Percentiles rank a stretch among this genome's conserved stretches.
Conservation (phyloP, 805 yeast genomes). For the Alloascoidea hylecoeti region DNA sequence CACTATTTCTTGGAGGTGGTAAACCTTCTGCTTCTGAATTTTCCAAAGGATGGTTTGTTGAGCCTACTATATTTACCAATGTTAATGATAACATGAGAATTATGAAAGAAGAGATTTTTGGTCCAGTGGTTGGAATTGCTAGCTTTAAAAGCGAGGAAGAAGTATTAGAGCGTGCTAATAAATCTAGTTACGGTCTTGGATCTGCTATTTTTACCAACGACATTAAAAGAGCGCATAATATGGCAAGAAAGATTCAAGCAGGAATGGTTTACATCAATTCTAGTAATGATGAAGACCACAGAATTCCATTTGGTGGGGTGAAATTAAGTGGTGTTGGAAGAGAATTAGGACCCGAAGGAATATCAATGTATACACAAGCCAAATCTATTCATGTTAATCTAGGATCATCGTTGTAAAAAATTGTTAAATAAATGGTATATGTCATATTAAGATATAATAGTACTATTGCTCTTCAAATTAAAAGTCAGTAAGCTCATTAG, state of each 20-base stretch:
- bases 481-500: too few relatives aligned
- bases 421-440: too few relatives aligned
- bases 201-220: conserved; percentile 54
- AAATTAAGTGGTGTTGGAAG: conserved; percentile 51
- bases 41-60: conserved; percentile 36
- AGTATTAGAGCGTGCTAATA: conserved; percentile 43
- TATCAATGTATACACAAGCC: conserved; percentile 39
- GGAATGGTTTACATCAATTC: conserved; percentile 43
- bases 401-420: not conserved
- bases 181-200: conserved; percentile 50
- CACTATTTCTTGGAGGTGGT: conserved; percentile 27
- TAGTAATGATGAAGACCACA: conserved; percentile 36
- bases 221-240: conserved; percentile 37
- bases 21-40: conserved; percentile 10
- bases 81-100: conserved; percentile 40
- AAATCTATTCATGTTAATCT: conserved; percentile 55
- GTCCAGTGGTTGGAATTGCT: conserved; percentile 56
- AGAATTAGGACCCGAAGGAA: conserved; percentile 46
- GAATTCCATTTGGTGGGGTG: conserved; percentile 52
- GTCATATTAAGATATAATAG: too few relatives aligned
- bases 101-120: conserved; percentile 56
- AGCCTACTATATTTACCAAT: conserved; percentile 49
- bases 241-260: conserved; percentile 35
- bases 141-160: conserved; percentile 42
- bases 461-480: too few relatives aligned